Evolutionary conservation across 2,329 filamentous ascomycete genomes (phyloP).

Genomic region (Neoascochyta sp.): DNA sequence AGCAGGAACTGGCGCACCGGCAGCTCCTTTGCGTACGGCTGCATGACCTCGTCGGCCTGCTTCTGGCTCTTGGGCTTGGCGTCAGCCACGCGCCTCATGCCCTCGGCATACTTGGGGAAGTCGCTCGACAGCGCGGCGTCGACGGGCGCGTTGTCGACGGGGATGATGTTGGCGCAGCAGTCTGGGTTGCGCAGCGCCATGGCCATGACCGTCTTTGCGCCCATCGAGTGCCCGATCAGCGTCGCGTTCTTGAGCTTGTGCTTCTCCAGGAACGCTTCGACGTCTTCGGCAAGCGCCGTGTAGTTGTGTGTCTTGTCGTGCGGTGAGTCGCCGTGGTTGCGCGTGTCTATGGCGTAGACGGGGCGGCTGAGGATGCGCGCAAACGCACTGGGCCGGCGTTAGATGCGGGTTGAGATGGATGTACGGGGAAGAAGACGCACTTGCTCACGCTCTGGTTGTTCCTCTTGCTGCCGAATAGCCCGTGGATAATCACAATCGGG

Average conservation of each 20-base stretch:
- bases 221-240: conserved; percentile 94
- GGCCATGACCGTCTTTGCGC: conserved; percentile 89
- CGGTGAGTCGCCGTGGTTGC: conserved; percentile 90
- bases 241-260: conserved; percentile 68
- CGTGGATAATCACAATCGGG: conserved; percentile 86
- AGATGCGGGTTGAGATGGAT: background rate
- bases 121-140: conserved; percentile 70
- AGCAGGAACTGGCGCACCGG: conserved; percentile 87
- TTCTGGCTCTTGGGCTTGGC: conserved; percentile 63
- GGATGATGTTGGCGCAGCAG: conserved; percentile 66
- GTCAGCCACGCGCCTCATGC: conserved; percentile 77
- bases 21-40: conserved; percentile 68
- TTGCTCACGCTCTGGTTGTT: conserved; percentile 95
- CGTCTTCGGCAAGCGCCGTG: conserved; percentile 73
- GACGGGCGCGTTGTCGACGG: conserved; percentile 89
- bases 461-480: conserved; percentile 90
- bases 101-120: conserved; percentile 77
- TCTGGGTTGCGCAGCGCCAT: conserved; percentile 69
- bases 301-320: conserved; percentile 78
- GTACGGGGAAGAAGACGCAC: conserved; percentile 45
- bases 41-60: conserved; percentile 76
- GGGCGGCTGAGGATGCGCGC: conserved; percentile 75
- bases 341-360: conserved; percentile 81
- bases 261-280: conserved; percentile 70
- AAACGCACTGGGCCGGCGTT: conserved; percentile 57